These are phyloP conservation scores for Colletotrichum lupini DNA, from an alignment of 2,329 filamentous ascomycete genomes.

Conservation along the genomic window DNA sequence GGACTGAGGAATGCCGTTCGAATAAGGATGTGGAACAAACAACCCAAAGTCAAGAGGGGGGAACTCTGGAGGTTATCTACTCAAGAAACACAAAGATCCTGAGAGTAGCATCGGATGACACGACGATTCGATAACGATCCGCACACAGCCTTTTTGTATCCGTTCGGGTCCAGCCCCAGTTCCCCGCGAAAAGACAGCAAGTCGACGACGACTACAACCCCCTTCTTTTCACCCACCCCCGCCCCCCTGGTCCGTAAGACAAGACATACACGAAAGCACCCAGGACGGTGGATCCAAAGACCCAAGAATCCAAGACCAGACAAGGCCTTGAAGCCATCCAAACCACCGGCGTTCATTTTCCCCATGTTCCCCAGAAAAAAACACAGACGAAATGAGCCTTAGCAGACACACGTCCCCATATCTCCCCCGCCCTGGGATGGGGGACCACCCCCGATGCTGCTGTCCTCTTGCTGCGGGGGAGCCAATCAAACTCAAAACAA, in stretches of 20 bases:
- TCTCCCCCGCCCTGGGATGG: not conserved
- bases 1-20: not conserved
- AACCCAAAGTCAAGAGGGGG: not conserved
- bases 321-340: constrained; percentile 18
- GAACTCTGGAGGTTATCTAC: not conserved
- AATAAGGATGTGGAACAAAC: not conserved
- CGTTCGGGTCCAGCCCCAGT: not conserved
- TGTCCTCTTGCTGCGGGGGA: constrained; percentile 22
- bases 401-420: constrained; percentile 11
- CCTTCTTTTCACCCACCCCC: not conserved
- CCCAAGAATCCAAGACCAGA: not conserved
- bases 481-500: constrained; percentile 28
- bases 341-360: constrained; percentile 5
- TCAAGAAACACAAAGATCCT: not conserved
- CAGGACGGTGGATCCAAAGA: not conserved
- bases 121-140: constrained; percentile 9
- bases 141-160: constrained; percentile 11
- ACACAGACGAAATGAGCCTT: not conserved
- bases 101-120: constrained; percentile 19
- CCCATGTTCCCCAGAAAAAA: constrained; percentile 24
- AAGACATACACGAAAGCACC: constrained; percentile 4
- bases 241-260: constrained; percentile 4
- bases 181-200: not conserved
- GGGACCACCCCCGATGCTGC: constrained; percentile 21
- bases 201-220: not conserved